Evolutionary conservation across 352 stramenopile species (phyloP).

Genomic region (Phytopythium ostracodes): DNA sequence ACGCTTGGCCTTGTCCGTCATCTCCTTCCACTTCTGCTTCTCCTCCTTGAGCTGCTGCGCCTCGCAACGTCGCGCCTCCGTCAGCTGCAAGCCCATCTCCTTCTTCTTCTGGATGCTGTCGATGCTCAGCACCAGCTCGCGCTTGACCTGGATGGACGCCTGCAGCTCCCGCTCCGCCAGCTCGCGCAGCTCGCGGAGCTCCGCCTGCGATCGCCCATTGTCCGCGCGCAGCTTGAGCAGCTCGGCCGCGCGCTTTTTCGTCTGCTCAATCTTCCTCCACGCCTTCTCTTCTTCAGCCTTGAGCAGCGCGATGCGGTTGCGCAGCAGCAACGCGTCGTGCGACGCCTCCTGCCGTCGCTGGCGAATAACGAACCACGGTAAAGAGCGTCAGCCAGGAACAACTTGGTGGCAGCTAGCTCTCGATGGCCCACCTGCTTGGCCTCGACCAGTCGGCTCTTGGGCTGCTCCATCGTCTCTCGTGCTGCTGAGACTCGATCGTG

Average conservation of each 20-base stretch:
- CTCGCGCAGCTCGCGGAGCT: slow-evolving; percentile 55
- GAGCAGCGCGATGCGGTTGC: slow-evolving; percentile 78
- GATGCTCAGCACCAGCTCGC: slow-evolving; percentile 72
- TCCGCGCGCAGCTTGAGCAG: slow-evolving; percentile 64
- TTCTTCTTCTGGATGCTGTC: slow-evolving; percentile 83
- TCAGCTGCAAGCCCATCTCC: slow-evolving; percentile 64
- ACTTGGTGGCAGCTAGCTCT: too few species aligned
- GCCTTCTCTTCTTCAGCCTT: slow-evolving; percentile 79
- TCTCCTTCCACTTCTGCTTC: slow-evolving; percentile 74
- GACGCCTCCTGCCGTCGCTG: slow-evolving; percentile 75
- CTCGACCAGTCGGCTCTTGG: slow-evolving; percentile 72
- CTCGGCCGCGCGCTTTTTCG: slow-evolving; percentile 60
- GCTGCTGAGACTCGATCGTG: background rate
- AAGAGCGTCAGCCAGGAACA: too few species aligned
- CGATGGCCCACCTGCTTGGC: slow-evolving; percentile 55
- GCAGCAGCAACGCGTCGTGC: slow-evolving; percentile 66
- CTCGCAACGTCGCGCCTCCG: slow-evolving; percentile 54
- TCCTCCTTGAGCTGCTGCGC: slow-evolving; percentile 79
- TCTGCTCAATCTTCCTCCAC: slow-evolving; percentile 87
- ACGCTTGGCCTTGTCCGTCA: slow-evolving; percentile 59
- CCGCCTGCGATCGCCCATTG: slow-evolving; percentile 55
- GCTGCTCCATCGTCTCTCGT: slow-evolving; percentile 29
- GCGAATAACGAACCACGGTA: background rate
- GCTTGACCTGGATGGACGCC: slow-evolving; percentile 64
- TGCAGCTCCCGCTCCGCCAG: slow-evolving; percentile 62